phyloP scores from a whole-genome alignment of 1,139 yeast genomes.

The Candida smagusa region DNA sequence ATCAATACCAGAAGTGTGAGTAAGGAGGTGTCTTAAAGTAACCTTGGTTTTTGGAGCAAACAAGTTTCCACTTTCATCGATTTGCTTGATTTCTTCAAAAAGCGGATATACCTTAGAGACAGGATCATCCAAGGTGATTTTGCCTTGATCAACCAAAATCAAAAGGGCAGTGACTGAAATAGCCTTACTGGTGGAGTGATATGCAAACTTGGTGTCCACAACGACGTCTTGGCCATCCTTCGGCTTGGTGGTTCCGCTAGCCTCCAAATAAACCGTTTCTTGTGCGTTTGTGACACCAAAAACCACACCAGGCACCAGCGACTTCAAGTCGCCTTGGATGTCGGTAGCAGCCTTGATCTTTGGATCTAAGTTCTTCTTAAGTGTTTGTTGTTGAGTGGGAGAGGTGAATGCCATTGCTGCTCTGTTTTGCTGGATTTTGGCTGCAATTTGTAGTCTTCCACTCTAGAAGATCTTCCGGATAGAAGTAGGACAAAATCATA shows the following conservation, averaged over 20 bases:
- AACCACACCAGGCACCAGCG: slow-evolving; percentile 3
- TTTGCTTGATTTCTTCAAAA: slow-evolving; percentile 29
- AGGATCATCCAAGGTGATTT: slow-evolving; percentile 39
- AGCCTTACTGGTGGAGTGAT: slow-evolving; percentile 49
- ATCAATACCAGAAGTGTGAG: slow-evolving; percentile 52
- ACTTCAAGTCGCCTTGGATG: not conserved
- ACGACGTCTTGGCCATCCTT: not conserved
- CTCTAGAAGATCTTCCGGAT: too few species aligned
- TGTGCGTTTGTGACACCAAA: slow-evolving; percentile 25
- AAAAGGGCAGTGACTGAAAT: slow-evolving; percentile 46
- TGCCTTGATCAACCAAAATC: slow-evolving; percentile 44
- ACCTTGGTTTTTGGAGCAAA: slow-evolving; percentile 11
- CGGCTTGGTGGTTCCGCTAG: slow-evolving; percentile 5
- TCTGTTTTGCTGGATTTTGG: too few species aligned
- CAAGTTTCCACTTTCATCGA: not conserved
- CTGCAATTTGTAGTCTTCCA: too few species aligned
- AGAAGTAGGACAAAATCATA: too few species aligned
- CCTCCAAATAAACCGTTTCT: slow-evolving; percentile 23
- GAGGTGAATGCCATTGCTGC: slow-evolving; percentile 1
- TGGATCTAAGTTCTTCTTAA: slow-evolving; percentile 2
- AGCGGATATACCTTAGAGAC: slow-evolving; percentile 35
- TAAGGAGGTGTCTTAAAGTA: slow-evolving; percentile 47
- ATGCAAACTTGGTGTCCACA: slow-evolving; percentile 19
- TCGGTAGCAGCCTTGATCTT: not conserved
- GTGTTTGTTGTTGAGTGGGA: not conserved